Conservation (phyloP, 2,329 filamentous ascomycete species). For the Exophiala sp. region DNA sequence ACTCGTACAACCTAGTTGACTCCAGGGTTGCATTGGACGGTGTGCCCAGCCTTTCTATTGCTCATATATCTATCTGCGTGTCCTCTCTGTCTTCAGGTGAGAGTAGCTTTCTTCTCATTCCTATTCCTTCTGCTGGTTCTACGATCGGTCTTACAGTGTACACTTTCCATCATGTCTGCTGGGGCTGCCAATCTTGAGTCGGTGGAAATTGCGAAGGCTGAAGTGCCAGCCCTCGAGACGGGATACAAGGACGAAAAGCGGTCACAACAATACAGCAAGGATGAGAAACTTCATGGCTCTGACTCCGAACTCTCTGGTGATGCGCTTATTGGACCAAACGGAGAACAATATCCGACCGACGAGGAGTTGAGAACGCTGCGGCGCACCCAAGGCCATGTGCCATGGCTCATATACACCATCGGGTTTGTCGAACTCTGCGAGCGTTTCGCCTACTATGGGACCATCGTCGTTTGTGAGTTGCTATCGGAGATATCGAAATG, state of each 20-base stretch:
- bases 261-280: not conserved
- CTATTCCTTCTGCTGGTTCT: too few relatives aligned
- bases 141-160: too few relatives aligned
- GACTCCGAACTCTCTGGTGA: constrained; percentile 1
- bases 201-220: constrained; percentile 2
- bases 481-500: not conserved
- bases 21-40: too few relatives aligned
- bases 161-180: constrained; percentile 8
- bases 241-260: constrained; percentile 1
- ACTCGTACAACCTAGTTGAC: too few relatives aligned
- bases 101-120: too few relatives aligned
- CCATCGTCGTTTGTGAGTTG: constrained; percentile 54
- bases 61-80: too few relatives aligned
- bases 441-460: constrained; percentile 41
- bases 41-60: too few relatives aligned
- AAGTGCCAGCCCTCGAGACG: not conserved
- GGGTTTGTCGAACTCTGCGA: constrained; percentile 67
- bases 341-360: constrained; percentile 20
- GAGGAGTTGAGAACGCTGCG: constrained; percentile 16
- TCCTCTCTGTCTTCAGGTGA: too few relatives aligned
- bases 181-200: constrained; percentile 7
- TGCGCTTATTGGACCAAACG: constrained; percentile 10
- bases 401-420: constrained; percentile 54
- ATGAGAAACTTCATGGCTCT: not conserved
- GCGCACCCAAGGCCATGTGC: constrained; percentile 3